Percentiles rank a stretch among this genome's conserved stretches.
Evolutionary conservation across 2,329 filamentous ascomycete species (phyloP).

Genomic region (Mycosphaerella sp.): DNA sequence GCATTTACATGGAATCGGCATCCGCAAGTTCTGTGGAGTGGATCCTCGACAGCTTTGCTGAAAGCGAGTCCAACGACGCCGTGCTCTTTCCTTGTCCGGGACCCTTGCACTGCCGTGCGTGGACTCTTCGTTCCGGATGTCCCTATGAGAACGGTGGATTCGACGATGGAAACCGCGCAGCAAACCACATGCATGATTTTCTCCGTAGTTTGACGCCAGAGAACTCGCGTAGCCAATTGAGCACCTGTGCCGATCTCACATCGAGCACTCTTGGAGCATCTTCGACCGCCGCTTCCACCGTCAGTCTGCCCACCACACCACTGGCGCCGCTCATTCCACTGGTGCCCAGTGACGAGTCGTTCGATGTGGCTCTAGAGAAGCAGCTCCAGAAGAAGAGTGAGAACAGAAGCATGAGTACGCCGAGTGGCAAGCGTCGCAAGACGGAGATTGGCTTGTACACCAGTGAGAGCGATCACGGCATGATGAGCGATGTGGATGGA

Average conservation of each 20-base stretch:
- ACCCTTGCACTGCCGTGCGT: conserved; percentile 25
- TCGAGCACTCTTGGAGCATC: conserved; percentile 24
- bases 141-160: conserved; percentile 28
- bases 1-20: conserved; percentile 21
- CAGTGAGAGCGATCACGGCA: conserved; percentile 22
- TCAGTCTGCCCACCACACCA: conserved; percentile 28
- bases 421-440: conserved; percentile 2
- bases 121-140: conserved; percentile 25
- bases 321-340: conserved; percentile 17
- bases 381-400: conserved; percentile 14
- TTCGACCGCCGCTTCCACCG: conserved; percentile 28
- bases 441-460: conserved; percentile 3
- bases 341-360: conserved; percentile 13
- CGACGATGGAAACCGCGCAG: conserved; percentile 26
- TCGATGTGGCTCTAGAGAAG: conserved; percentile 15
- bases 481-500: conserved; percentile 34
- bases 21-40: conserved; percentile 25
- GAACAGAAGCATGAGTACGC: conserved; percentile 12
- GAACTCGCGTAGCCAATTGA: conserved; percentile 18
- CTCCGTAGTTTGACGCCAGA: conserved; percentile 19
- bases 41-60: conserved; percentile 24
- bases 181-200: conserved; percentile 25
- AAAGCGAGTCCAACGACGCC: conserved; percentile 18
- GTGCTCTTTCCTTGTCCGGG: conserved; percentile 28
- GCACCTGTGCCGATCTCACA: conserved; percentile 14